Evolutionary conservation across 257 asterid genomes (phyloP), one percentile per base, ranked within the genome.

Genomic region (Apocynum venetum): DNA sequence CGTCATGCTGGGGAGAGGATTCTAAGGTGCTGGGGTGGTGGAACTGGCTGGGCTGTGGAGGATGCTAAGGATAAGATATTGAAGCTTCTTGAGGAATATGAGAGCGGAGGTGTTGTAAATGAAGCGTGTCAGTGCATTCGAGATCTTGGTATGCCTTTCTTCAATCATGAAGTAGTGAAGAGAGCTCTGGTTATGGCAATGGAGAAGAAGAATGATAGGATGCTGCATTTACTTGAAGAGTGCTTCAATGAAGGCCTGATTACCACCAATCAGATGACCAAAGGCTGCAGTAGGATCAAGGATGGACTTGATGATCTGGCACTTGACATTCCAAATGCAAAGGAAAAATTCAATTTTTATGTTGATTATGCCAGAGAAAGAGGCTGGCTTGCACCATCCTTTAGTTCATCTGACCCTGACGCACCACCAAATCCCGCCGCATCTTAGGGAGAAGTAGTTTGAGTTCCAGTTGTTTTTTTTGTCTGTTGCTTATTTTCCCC

Each of bases 1-100:
- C 96, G 99, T 40, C 99, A 96, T 59, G 99, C 97, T n/a, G 99
- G 99, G 25, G 99, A 96, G 90, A 89, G 99, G 90, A 88, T 96
- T 78, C 92, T 93, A 77, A 84, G 99, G 84, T 96, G 99, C 86
- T 96, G 99, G 99, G 99, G 97, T 20, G 99, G 99, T 4, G 97
- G 99, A 63, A 91, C 97, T 0, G 99, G 99, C 10, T 96, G 99
- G 99, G 97, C 98, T 0, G 99, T 96, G 79, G 99, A 96, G 88
- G 99, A 96, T 56, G 98, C 98, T 0, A 96, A 96, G 89, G 99
- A 96, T 82, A 96, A 91, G 91, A 91, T 96, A 51, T 87, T 85
- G 86, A 96, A 96, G 87, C 99, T 96, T 78, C 95, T 96, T 0
- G 99, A 93, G 82, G 98, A 96, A 82, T 96, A 88, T 52, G 99